A percentile compares a stretch with the other conserved stretches of the same genome.
Evolutionary conservation across 305 asterid genomes (phyloP).

Genomic region (Fraxinus greggii): DNA sequence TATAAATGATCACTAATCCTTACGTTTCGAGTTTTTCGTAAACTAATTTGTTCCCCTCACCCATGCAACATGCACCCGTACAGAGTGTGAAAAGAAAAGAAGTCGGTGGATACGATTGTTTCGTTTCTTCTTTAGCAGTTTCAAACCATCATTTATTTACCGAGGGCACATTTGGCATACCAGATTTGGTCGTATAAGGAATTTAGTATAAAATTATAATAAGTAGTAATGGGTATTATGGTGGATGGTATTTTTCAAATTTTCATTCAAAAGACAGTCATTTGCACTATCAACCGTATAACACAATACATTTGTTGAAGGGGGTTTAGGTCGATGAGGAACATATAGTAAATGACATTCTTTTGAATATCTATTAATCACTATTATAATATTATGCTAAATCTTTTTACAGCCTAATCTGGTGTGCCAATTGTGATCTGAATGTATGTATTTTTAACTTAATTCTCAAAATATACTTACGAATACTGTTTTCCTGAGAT

Average conservation of each 20-base stretch:
- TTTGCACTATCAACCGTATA: not conserved
- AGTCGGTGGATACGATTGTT: not conserved
- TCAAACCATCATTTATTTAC: not conserved
- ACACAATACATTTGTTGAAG: not conserved
- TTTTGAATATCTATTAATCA: not conserved
- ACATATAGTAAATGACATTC: not conserved
- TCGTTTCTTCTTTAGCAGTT: not conserved
- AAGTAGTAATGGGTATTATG: not conserved
- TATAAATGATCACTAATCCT: not conserved
- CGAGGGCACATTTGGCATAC: not conserved
- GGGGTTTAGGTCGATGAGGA: not conserved
- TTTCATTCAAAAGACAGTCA: not conserved
- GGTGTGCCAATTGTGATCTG: not conserved
- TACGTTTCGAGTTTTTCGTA: not conserved
- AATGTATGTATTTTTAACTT: constrained; percentile 1
- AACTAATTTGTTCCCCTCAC: not conserved
- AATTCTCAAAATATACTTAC: not conserved
- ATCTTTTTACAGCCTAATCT: not conserved
- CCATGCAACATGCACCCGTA: not conserved
- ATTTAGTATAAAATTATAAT: not conserved
- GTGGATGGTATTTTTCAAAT: not conserved
- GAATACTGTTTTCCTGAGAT: constrained; percentile 5
- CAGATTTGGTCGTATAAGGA: not conserved
- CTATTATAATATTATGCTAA: not conserved
- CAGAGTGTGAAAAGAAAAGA: not conserved